A percentile compares a stretch with the other conserved stretches of the same genome.
These are phyloP conservation scores for Phytophthora brassicae DNA, from an alignment of 352 stramenopile species.

Conservation along the genomic window DNA sequence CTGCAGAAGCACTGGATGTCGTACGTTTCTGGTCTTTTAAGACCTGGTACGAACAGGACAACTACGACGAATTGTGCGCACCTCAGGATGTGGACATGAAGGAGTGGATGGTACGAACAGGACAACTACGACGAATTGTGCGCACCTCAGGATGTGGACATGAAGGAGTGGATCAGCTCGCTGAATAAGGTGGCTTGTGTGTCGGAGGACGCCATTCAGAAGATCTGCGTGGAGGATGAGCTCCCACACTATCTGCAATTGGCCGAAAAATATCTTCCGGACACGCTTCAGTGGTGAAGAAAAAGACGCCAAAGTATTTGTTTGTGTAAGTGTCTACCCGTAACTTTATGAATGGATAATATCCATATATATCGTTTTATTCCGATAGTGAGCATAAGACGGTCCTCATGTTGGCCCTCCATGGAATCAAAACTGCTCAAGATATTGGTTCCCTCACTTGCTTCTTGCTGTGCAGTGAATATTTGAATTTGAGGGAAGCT, in stretches of 20 bases:
- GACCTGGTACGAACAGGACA: slow-evolving; percentile 60
- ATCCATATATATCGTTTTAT: too few relatives aligned
- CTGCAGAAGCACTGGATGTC: slow-evolving; percentile 57
- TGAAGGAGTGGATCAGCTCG: slow-evolving; percentile 71
- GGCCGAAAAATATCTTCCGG: slow-evolving; percentile 71
- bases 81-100: slow-evolving; percentile 60
- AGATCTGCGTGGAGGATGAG: slow-evolving; percentile 34
- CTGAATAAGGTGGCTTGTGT: slow-evolving; percentile 40
- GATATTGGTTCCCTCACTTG: too few relatives aligned
- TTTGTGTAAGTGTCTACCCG: slow-evolving; percentile 1
- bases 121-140: slow-evolving; percentile 56
- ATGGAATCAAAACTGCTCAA: too few relatives aligned
- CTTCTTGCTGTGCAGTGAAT: too few relatives aligned
- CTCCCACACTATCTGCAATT: slow-evolving; percentile 74
- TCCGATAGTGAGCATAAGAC: too few relatives aligned
- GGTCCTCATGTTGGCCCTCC: too few relatives aligned
- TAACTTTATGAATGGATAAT: slow-evolving; percentile 19
- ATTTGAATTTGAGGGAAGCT: too few relatives aligned
- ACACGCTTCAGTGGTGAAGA: slow-evolving; percentile 72
- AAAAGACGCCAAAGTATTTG: not conserved
- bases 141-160: slow-evolving; percentile 49
- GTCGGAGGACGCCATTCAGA: slow-evolving; percentile 44
- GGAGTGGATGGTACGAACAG: slow-evolving; percentile 71
- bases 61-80: slow-evolving; percentile 48
- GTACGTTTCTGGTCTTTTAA: slow-evolving; percentile 81